Evolutionary conservation across 2,329 filamentous ascomycete genomes (phyloP).

Genomic region (Colletotrichum phormii): DNA sequence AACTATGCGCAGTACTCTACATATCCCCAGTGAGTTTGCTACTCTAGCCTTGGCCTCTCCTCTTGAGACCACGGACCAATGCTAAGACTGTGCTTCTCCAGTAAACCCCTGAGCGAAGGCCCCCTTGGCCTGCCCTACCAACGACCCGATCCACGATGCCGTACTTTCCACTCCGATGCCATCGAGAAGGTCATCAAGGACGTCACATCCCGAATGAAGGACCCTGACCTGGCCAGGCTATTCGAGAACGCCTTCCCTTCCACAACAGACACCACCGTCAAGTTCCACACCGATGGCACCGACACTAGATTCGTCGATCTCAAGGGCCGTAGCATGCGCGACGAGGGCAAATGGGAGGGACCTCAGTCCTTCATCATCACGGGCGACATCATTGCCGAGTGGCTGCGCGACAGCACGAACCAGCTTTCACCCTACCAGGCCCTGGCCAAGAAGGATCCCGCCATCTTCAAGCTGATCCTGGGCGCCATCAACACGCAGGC

Average conservation of each 20-base stretch:
- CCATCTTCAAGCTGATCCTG: constrained; percentile 82
- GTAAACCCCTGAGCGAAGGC: constrained; percentile 82
- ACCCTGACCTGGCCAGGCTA: constrained; percentile 88
- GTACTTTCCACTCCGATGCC: constrained; percentile 87
- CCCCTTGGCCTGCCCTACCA: constrained; percentile 87
- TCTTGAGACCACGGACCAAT: neutral
- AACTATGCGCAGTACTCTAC: constrained; percentile 54
- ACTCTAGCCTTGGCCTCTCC: neutral
- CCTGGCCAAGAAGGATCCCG: constrained; percentile 83
- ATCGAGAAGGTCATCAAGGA: constrained; percentile 91
- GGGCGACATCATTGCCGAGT: constrained; percentile 92
- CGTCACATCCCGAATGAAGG: constrained; percentile 81
- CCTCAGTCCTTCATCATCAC: constrained; percentile 94
- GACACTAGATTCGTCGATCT: constrained; percentile 45
- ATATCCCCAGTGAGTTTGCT: constrained; percentile 51
- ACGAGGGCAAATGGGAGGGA: constrained; percentile 80
- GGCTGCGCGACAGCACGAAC: constrained; percentile 93
- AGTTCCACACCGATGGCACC: constrained; percentile 81
- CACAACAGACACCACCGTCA: constrained; percentile 88
- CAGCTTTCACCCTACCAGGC: constrained; percentile 91
- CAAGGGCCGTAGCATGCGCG: constrained; percentile 46
- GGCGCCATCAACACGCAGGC: constrained; percentile 97
- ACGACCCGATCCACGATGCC: constrained; percentile 81
- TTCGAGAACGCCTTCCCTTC: constrained; percentile 98
- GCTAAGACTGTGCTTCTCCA: constrained; percentile 48